Base-by-base conservation (phyloP, 2,329 filamentous ascomycete genomes). In the Rhexocercosporidium sp. region DNA sequence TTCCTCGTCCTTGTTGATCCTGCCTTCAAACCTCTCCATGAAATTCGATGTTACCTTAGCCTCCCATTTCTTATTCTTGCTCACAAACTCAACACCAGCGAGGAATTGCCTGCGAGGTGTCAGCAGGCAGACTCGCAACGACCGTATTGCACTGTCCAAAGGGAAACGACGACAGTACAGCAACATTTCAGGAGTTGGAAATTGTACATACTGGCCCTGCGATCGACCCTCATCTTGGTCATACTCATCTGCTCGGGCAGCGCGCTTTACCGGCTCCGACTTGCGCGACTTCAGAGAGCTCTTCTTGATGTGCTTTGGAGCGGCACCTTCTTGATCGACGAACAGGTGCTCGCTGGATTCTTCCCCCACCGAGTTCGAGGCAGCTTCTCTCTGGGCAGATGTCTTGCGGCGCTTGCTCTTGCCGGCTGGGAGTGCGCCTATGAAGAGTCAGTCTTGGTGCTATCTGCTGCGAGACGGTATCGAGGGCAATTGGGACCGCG, bases 201-300 rank as follows among this genome's bases (percentile, higher is more conserved):
- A n/a, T 9, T 31, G 22, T 16, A 66, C 74, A 53, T 70, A 77
- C 75, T 75, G 72, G 67, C 70, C 72, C 59, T 74, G 71, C 59
- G 66, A 66, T 3, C 73, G 65, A 29, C 72, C 74, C 14, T 69
- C 67, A 68, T 76, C 74, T 31, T 73, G 71, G 9, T 73, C 70
- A 39, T 73, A 72, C 62, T 75, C 75, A 65, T 74, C 71, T 1
- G 44, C 63, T 39, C 56, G 67, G 8, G n/a, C 44, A 34, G 54
- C 34, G 11, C 64, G 64, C 46, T 49, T 41, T 0, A 61, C 56
- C 31, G 70, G 71, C 56, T 74, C 73, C 5, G 71, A 72, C 62
- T 69, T 70, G 51, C 69, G 67, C 34, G 47, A 63, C 31, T 68
- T 73, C 20, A 41, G 3, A 20, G 34, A 60, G 5, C n/a, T 65